Base-by-base conservation (phyloP, 306 rosid genomes). In the Morella rubra region DNA sequence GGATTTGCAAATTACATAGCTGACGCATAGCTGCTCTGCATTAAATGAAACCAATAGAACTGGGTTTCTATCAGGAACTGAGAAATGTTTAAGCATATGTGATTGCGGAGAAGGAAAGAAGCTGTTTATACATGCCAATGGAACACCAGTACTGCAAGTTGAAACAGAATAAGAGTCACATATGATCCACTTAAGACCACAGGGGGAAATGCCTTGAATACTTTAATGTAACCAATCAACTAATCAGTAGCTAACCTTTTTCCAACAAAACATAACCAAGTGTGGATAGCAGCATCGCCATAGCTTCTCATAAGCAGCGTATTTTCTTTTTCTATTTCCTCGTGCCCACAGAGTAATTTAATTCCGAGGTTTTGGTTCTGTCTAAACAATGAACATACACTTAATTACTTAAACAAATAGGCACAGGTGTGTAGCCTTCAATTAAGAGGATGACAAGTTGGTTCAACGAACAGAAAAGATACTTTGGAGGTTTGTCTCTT, bases 1-100 rank as follows among this genome's bases (percentile, higher is more conserved):
- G 76, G 69, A 91, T 62, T 81, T 85, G 87, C 85, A 91, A 69
- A 87, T 81, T 83, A 81, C 80, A 79, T 16, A 83, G 73, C 14
- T 77, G 49, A 20, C 77, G 59, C 96, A 91, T 91, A 37, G 84
- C 79, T 81, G 44, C 69, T 78, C 79, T 78, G 86, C 80, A 68
- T 77, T 75, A 79, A 81, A 66, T 40, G 54, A 76, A 55, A 72
- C 64, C 47, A 75, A 60, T 74, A 73, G 65, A 67, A 69, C 62
- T 65, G 27, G 52, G 37, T 71, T 45, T 41, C 70, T 42, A 40
- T 52, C 75, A 51, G 75, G 45, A 44, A 53, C 60, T 49, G 14
- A 47, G 55, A 22, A 70, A 47, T 46, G 73, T 37, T 70, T 11
- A 49, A 13, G n/a, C 10, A 42, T 14, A 66, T 42, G 51, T 66